Conservation (phyloP, 164 flowering plant species). For the Nymphaea colorata region DNA sequence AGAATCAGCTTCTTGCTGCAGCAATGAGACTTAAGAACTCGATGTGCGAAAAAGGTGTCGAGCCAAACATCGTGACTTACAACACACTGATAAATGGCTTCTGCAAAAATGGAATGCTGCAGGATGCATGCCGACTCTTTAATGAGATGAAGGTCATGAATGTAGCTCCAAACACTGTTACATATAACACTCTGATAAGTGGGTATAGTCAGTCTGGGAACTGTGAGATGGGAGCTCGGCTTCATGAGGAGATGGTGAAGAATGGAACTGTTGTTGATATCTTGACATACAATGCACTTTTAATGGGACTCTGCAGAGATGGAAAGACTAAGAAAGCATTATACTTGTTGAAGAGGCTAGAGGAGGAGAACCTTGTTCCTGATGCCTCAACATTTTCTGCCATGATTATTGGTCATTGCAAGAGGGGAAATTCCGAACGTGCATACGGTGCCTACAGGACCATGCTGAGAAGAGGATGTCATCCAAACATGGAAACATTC, state of each 20-base stretch:
- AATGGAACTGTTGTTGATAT: constrained; percentile 51
- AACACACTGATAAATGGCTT: constrained; percentile 64
- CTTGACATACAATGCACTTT: constrained; percentile 72
- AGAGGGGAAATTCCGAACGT: constrained; percentile 51
- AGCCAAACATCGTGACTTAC: constrained; percentile 45
- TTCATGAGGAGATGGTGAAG: constrained; percentile 66
- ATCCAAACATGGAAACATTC: constrained; percentile 48
- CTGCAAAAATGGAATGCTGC: constrained; percentile 63
- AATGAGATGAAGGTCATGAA: constrained; percentile 55
- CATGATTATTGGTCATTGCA: constrained; percentile 73
- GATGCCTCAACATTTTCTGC: constrained; percentile 77
- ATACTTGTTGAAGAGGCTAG: constrained; percentile 48
- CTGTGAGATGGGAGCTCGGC: constrained; percentile 45
- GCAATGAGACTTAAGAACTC: constrained; percentile 52
- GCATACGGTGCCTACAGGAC: constrained; percentile 54
- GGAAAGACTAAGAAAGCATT: constrained; percentile 90
- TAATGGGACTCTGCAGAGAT: constrained; percentile 64
- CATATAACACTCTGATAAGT: constrained; percentile 69
- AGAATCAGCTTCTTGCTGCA: constrained; percentile 36
- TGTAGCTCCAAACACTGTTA: constrained; percentile 49
- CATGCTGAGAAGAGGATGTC: constrained; percentile 63
- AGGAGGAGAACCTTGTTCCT: constrained; percentile 44
- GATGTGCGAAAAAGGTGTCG: constrained; percentile 43
- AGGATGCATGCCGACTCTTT: constrained; percentile 52
- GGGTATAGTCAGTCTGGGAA: constrained; percentile 50